These are phyloP conservation scores for Gyrodon lividus DNA, from an alignment of 768 basidiomycete genomes.

Conservation along the genomic window DNA sequence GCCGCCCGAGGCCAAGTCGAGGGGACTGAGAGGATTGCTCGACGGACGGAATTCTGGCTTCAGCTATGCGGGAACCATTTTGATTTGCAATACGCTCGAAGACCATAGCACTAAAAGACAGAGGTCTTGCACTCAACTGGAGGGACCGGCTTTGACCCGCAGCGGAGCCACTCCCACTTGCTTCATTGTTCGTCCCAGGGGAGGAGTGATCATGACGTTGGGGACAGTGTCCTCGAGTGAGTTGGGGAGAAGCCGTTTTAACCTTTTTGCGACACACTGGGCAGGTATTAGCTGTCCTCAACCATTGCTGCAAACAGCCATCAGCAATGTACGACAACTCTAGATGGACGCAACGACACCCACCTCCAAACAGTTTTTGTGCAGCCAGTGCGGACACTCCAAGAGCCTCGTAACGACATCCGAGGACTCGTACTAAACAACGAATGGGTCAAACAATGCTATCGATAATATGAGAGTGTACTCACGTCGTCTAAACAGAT, in stretches of 20 bases:
- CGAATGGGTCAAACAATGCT: neutral
- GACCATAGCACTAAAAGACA: neutral
- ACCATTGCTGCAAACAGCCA: conserved; percentile 63
- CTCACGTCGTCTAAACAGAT: conserved; percentile 84
- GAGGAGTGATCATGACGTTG: conserved; percentile 1
- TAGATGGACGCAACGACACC: conserved; percentile 13
- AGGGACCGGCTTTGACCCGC: conserved; percentile 5
- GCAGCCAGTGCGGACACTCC: conserved; percentile 79
- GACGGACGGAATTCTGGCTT: neutral
- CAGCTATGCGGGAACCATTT: neutral
- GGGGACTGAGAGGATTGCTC: neutral
- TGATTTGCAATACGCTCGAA: neutral
- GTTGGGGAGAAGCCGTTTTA: conserved; percentile 21
- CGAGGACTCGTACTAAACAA: conserved; percentile 55
- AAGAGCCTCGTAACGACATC: conserved; percentile 65
- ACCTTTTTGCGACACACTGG: conserved; percentile 77
- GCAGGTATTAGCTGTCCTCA: conserved; percentile 71
- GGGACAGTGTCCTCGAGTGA: conserved; percentile 19
- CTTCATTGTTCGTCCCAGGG: conserved; percentile 12
- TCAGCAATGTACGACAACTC: conserved; percentile 4
- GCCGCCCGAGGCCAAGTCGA: neutral
- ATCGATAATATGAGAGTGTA: conserved; percentile 9
- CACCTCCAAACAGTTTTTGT: conserved; percentile 73
- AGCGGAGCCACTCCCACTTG: neutral
- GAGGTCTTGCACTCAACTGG: conserved; percentile 14